Conservation (phyloP, 805 yeast species). For the Martiniozyma abietophila region DNA sequence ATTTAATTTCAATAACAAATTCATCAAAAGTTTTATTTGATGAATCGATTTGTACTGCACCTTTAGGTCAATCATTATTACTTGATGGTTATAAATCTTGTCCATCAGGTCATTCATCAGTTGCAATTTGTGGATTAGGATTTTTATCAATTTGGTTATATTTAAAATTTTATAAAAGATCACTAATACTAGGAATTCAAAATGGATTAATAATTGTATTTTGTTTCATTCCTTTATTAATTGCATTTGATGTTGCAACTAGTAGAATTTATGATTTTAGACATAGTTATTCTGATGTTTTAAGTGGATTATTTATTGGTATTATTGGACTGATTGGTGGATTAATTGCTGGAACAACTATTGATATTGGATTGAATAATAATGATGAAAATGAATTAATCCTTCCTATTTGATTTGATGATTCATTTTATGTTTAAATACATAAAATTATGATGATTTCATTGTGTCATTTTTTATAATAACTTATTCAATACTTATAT, state of each 20-base stretch:
- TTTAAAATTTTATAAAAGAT: too few relatives aligned
- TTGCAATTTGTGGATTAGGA: slow-evolving; percentile 58
- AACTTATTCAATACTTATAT: too few relatives aligned
- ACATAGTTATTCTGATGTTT: slow-evolving; percentile 80
- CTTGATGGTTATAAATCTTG: slow-evolving; percentile 69
- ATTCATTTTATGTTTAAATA: too few relatives aligned
- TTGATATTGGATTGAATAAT: too few relatives aligned
- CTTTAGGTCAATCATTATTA: slow-evolving; percentile 25
- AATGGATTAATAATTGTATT: slow-evolving; percentile 9
- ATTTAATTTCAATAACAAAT: slow-evolving; percentile 29
- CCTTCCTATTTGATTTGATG: too few relatives aligned
- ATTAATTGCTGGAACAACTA: not conserved
- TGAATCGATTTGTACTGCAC: slow-evolving; percentile 25
- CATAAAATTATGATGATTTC: too few relatives aligned
- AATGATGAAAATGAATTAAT: too few relatives aligned
- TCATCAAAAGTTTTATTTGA: slow-evolving; percentile 23
- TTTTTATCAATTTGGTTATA: slow-evolving; percentile 42
- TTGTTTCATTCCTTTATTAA: slow-evolving; percentile 31
- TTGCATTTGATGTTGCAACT: slow-evolving; percentile 11
- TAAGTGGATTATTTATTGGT: slow-evolving; percentile 45
- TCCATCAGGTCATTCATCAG: slow-evolving; percentile 72
- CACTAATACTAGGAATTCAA: too few relatives aligned
- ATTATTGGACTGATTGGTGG: not conserved
- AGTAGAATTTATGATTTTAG: slow-evolving; percentile 84
- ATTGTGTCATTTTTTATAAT: too few relatives aligned